Percentiles rank a stretch among this genome's conserved stretches.
phyloP scores from a whole-genome alignment of 176 grass and related monocot genomes.

The Zizania latifolia region DNA sequence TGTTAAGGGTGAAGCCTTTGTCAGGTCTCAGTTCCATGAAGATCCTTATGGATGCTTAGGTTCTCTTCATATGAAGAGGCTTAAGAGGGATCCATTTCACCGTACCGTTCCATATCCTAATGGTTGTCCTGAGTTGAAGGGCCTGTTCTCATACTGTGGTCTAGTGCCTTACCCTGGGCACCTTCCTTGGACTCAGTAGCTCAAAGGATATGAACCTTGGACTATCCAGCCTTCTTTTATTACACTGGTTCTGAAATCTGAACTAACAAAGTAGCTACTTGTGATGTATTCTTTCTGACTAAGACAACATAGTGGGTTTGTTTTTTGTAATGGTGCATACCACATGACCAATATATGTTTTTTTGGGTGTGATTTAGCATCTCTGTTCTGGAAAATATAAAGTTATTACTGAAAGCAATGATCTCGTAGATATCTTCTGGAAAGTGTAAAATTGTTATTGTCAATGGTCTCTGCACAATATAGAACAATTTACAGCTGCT shows the following conservation, averaged over 20 bases:
- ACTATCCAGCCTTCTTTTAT: conserved; percentile 1
- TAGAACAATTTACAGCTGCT: background rate
- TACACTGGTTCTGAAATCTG: background rate
- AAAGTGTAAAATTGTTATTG: background rate
- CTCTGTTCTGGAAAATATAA: background rate
- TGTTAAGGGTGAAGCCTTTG: conserved; percentile 68
- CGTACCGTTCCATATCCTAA: conserved; percentile 62
- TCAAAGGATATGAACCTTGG: background rate
- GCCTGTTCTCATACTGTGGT: conserved; percentile 74
- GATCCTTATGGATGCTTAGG: conserved; percentile 87
- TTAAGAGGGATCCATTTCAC: conserved; percentile 94
- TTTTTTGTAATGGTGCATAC: conserved; percentile 2
- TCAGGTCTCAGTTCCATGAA: conserved; percentile 69
- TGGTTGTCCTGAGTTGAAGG: conserved; percentile 79
- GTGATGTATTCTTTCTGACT: background rate
- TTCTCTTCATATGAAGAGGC: conserved; percentile 64
- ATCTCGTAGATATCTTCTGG: background rate
- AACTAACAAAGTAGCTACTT: conserved; percentile 10
- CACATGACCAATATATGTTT: background rate
- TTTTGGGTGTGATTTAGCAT: background rate
- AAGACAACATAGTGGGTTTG: background rate
- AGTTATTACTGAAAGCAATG: background rate
- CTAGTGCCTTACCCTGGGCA: conserved; percentile 60
- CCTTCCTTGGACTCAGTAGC: conserved; percentile 65
- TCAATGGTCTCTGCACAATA: background rate